Evolutionary conservation across 2,329 filamentous ascomycete species (phyloP), one percentile per base, ranked within the genome.

Genomic region (Rhytidhysteron rufulum): DNA sequence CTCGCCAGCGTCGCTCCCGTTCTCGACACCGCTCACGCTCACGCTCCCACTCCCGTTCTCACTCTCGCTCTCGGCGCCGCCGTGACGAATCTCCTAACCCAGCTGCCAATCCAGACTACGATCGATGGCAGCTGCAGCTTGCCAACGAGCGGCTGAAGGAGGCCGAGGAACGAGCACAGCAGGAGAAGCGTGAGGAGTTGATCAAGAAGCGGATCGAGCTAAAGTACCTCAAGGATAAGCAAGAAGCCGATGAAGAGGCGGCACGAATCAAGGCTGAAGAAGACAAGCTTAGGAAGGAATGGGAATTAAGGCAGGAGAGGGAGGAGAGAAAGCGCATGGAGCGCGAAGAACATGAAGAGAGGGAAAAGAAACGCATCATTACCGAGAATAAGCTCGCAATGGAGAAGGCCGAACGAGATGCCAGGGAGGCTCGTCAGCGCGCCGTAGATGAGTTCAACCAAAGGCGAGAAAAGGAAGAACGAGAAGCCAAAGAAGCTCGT

Each of bases 181-280:
- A 53, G 40, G 62, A 68, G 44, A 53, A 53, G 39, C 66, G 67
- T 16, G 62, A 68, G 37, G 65, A 68, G 35, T 55, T 66, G 4
- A 42, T 57, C 34, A 54, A 53, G 37, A 56, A 57, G 39, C 56
- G 54, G 41, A 40, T 62, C 25, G 58, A 67, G 48, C 54, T 65
- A 21, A 57, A 64, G 41, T 58, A 59, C 38, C 57, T 66, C 36
- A 60, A 61, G 32, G 60, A 66, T 18, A 53, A 50, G 40, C 47
- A 49, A 13, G 58, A 62, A 45, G 57, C 53, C 20, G 59, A 62
- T 7, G 50, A 47, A 29, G 57, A 60, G 35, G 57, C 59, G 41
- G 48, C 47, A 1, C 50, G 50, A 25, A 53, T 54, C 41, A 56
- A 50, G 38, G 30, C 37, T 15, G 45, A 34, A 7, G 48, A 54